phyloP scores from a whole-genome alignment of 192 early-diverging fungal genomes.

The Coemansia sp. region DNA sequence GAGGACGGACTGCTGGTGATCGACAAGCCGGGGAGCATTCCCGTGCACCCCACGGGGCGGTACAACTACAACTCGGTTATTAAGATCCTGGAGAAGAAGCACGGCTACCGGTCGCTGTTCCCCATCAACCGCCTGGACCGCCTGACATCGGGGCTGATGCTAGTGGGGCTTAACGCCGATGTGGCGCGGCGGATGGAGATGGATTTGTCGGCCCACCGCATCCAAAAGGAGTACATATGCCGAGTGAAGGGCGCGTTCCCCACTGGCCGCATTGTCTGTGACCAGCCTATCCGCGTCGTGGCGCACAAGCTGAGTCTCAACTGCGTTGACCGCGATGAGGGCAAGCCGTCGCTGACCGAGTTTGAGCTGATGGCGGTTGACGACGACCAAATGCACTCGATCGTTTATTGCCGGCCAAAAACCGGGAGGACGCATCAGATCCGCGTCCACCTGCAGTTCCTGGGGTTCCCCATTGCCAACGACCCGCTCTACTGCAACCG shows the following conservation, averaged over 20 bases:
- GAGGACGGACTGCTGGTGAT: constrained; percentile 76
- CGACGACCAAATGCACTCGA: constrained; percentile 67
- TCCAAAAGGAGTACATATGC: constrained; percentile 88
- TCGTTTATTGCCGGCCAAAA: constrained; percentile 79
- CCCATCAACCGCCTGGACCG: constrained; percentile 91
- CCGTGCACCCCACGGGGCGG: constrained; percentile 78
- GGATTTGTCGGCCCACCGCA: constrained; percentile 63
- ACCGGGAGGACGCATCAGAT: constrained; percentile 98
- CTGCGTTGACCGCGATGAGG: constrained; percentile 70
- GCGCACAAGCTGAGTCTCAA: constrained; percentile 90
- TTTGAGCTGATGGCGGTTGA: constrained; percentile 61
- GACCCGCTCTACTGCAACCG: constrained; percentile 87
- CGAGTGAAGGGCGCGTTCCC: constrained; percentile 90
- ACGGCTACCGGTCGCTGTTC: constrained; percentile 57
- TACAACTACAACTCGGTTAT: constrained; percentile 87
- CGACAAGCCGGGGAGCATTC: constrained; percentile 88
- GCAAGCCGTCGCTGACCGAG: constrained; percentile 79
- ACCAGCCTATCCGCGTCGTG: constrained; percentile 80
- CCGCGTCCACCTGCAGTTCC: constrained; percentile 90
- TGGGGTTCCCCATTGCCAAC: constrained; percentile 93
- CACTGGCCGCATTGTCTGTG: constrained; percentile 56
- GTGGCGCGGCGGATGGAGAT: constrained; percentile 64
- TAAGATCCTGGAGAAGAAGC: constrained; percentile 66
- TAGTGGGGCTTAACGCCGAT: constrained; percentile 66
- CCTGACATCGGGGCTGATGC: constrained; percentile 88